Percentiles rank a stretch among this genome's conserved stretches.
These are phyloP conservation scores for Xylariales sp. DNA, from an alignment of 2,329 filamentous ascomycete species.

Conservation along the genomic window DNA sequence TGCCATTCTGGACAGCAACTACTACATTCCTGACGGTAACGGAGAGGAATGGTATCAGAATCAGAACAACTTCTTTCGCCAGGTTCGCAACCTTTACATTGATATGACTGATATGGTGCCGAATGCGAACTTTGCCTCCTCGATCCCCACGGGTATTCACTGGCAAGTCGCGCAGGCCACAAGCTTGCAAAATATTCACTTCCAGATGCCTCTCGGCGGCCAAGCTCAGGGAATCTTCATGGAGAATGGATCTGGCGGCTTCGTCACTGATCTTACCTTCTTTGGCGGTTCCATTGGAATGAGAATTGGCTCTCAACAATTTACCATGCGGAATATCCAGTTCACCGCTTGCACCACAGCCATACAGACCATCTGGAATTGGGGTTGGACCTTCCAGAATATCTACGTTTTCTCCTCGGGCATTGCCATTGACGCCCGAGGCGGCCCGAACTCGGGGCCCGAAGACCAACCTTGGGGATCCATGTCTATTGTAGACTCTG, in stretches of 20 bases:
- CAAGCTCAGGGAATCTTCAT: slow-evolving; percentile 55
- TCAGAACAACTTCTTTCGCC: slow-evolving; percentile 49
- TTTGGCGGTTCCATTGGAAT: slow-evolving; percentile 58
- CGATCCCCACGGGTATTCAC: slow-evolving; percentile 45
- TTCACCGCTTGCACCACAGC: no score
- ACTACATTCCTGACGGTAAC: background rate
- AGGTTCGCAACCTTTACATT: slow-evolving; percentile 48
- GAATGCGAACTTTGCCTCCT: slow-evolving; percentile 34
- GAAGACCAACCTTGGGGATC: no score
- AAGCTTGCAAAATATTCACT: slow-evolving; percentile 56
- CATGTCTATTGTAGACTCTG: no score
- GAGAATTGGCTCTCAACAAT: no score
- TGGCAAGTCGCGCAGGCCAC: slow-evolving; percentile 57
- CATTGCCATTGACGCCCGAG: no score
- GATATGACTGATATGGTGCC: slow-evolving; percentile 53
- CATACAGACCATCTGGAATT: no score
- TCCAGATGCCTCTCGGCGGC: slow-evolving; percentile 41
- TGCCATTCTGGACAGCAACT: slow-evolving; percentile 7
- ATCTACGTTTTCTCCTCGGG: no score
- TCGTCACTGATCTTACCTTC: slow-evolving; percentile 55
- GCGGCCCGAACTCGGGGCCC: no score
- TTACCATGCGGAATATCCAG: no score
- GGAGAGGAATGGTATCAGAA: slow-evolving; percentile 50
- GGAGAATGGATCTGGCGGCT: slow-evolving; percentile 57
- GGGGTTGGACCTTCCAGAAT: no score